Conservation (phyloP, 495 filamentous ascomycete genomes). For the Hyaloscypha hepaticicola region DNA sequence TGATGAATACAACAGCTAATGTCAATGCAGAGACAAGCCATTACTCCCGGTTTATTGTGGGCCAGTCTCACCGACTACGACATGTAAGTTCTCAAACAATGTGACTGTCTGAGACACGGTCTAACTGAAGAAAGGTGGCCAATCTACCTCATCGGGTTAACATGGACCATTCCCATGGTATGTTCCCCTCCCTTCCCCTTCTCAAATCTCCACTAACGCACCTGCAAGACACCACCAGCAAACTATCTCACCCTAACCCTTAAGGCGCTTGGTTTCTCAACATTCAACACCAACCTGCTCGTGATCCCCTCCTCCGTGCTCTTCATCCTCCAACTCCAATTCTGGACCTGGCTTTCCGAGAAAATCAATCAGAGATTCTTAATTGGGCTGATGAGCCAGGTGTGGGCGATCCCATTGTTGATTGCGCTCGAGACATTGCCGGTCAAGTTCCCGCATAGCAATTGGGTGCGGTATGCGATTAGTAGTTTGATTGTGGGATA, state of each 20-base stretch:
- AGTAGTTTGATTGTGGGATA: constrained; percentile 50
- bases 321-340: constrained; percentile 46
- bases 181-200: no score
- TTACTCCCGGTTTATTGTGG: constrained; percentile 58
- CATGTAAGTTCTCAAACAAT: constrained; percentile 34
- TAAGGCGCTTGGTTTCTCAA: constrained; percentile 59
- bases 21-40: constrained; percentile 51
- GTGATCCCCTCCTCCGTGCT: constrained; percentile 59
- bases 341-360: constrained; percentile 59
- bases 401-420: constrained; percentile 59
- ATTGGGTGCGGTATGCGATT: constrained; percentile 56
- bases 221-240: constrained; percentile 41
- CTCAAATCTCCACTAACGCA: background rate
- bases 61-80: constrained; percentile 63
- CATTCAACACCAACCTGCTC: constrained; percentile 69
- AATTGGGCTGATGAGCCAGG: constrained; percentile 46
- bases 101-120: background rate
- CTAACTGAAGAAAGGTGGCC: constrained; percentile 47
- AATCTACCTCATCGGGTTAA: constrained; percentile 58
- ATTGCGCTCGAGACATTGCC: constrained; percentile 49
- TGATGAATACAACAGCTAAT: constrained; percentile 36
- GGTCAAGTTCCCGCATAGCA: constrained; percentile 1
- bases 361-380: constrained; percentile 54
- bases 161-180: constrained; percentile 51
- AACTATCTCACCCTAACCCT: constrained; percentile 65